Evolutionary conservation across 352 stramenopile species (phyloP), one percentile per base, ranked within the genome.

Genomic region (Peronosclerospora sorghi): DNA sequence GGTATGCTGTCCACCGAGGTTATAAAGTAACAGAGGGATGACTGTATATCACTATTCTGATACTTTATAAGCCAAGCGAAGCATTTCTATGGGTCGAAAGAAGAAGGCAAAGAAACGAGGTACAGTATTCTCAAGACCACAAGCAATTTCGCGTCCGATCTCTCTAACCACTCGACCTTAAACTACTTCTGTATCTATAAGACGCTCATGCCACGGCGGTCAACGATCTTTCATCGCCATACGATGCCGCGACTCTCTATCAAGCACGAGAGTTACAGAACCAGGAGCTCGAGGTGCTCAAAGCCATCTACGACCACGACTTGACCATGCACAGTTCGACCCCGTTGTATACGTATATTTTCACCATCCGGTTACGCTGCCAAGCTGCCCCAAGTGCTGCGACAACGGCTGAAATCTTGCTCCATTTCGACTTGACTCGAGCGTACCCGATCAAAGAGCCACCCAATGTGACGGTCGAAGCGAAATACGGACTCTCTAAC

Each of bases 291-390:
- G 73, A 91, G 45, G 78, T 87, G 9, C 49, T 93, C 15, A 57
- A 86, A 45, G 73, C 81, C 24, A 93, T 93, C 30, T 93, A 77
- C 34, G 81, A 86, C 62, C 59, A 49, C 6, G 81, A 93, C 32
- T 54, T 87, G 7, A 57, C 65, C 9, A 51, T 74, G 19, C 71
- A 91, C 40, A 80, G 73, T 41, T 68, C 77, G 13, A 89, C 76
- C 43, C 75, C 70, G n/a, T 48, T 90, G 41, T 90, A 87, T 53
- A 73, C 64, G 36, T 63, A 87, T 61, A 86, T 90, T 43, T 93
- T 93, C 48, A 68, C 73, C 35, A 85, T 93, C 35, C 64, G 62
- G n/a, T 40, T 93, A 46, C 48, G 54, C 17, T 86, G 68, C 42
- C 75, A 90, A 41, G 52, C 51, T 35, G 56, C 44, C 8, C 55